These are phyloP conservation scores for Barbarea vulgaris DNA, from an alignment of 345 rosid species.

Conservation along the genomic window DNA sequence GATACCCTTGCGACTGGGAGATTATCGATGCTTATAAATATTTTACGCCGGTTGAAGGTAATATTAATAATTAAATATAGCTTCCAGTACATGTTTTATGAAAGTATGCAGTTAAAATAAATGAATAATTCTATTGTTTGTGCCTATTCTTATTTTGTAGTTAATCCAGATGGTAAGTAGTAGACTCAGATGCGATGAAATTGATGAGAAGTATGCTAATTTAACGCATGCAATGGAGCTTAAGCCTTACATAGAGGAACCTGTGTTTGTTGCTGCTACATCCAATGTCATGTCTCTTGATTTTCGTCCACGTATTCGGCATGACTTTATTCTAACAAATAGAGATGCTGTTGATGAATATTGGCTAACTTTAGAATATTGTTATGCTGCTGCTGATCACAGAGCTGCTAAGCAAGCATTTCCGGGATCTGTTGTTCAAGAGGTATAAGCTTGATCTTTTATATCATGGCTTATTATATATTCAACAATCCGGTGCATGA, in stretches of 20 bases:
- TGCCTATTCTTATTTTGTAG: constrained; percentile 46
- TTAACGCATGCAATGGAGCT: constrained; percentile 80
- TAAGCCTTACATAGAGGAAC: constrained; percentile 93
- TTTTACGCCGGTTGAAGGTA: constrained; percentile 89
- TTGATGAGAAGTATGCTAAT: constrained; percentile 55
- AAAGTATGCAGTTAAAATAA: not conserved
- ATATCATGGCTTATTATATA: constrained; percentile 8
- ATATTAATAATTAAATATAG: not conserved
- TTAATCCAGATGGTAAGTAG: constrained; percentile 70
- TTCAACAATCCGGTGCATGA: not conserved
- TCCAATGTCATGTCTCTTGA: constrained; percentile 61
- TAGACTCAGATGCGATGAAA: constrained; percentile 54
- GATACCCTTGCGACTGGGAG: constrained; percentile 84
- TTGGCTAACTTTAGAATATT: constrained; percentile 92
- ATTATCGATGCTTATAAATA: constrained; percentile 73
- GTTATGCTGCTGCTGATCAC: constrained; percentile 90
- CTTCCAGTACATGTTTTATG: not conserved
- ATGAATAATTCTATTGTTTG: not conserved
- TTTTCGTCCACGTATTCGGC: constrained; percentile 91
- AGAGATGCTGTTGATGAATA: constrained; percentile 86
- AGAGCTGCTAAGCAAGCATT: constrained; percentile 83
- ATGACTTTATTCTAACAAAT: constrained; percentile 76
- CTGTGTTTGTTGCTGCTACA: constrained; percentile 54
- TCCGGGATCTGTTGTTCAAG: constrained; percentile 91
- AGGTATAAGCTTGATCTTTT: constrained; percentile 54